Percentiles rank a stretch among this genome's conserved stretches.
Evolutionary conservation across 208 protist genomes (phyloP).

Genomic region (Trypanosoma rangeli): DNA sequence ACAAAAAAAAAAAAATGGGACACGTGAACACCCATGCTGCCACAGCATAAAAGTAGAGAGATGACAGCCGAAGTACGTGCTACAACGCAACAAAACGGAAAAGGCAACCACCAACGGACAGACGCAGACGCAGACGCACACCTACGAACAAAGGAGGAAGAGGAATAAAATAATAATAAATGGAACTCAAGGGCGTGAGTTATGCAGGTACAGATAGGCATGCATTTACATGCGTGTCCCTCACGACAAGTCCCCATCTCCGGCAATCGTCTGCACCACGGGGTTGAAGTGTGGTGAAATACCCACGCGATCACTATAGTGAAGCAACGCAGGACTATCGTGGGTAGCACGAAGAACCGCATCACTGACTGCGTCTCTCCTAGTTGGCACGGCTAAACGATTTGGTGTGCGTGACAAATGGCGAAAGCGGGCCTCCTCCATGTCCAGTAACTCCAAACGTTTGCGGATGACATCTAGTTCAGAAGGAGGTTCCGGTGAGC

Average conservation of each 20-base stretch:
- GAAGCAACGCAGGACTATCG: conserved; percentile 3
- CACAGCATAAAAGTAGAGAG: too few species aligned
- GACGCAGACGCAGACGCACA: background rate
- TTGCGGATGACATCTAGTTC: conserved; percentile 56
- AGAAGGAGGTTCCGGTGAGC: conserved; percentile 11
- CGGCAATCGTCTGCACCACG: background rate
- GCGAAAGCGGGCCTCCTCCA: conserved; percentile 40
- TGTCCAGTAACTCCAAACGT: conserved; percentile 45
- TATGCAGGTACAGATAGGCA: background rate
- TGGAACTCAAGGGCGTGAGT: too few species aligned
- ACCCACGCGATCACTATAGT: background rate
- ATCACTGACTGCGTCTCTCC: background rate
- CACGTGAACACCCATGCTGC: too few species aligned
- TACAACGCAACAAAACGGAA: too few species aligned
- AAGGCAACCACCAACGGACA: too few species aligned
- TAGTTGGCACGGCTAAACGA: background rate
- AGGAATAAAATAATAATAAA: background rate
- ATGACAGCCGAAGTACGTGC: too few species aligned
- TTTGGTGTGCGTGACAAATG: background rate
- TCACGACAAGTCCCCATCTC: background rate
- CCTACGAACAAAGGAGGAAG: background rate
- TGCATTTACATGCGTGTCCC: background rate
- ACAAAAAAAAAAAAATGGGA: too few species aligned
- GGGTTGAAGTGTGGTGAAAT: conserved; percentile 3
- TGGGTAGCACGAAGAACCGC: background rate